Base-by-base conservation (phyloP, 1,284 basidiomycete genomes). In the Rhodotorula sp. region DNA sequence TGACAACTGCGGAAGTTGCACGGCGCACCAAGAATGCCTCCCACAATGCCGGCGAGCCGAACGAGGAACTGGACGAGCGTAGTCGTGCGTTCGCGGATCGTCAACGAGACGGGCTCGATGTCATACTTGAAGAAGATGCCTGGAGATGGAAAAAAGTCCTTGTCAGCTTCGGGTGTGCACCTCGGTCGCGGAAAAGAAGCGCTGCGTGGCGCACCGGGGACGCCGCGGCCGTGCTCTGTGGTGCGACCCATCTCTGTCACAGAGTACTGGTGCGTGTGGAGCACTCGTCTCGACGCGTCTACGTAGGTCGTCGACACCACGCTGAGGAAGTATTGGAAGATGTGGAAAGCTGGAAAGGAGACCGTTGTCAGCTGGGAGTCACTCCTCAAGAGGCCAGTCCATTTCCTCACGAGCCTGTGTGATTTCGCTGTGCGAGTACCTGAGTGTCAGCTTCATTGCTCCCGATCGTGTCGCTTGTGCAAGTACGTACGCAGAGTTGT, bases 81-180 rank as follows among this genome's bases (percentile, higher is more conserved):
- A 0, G 90, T 93, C 3, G 93, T 96, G 14, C 93, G 87, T 81
- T 97, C 92, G 74, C 90, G 87, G 62, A 98, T 88, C 0, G 87
- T 90, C 76, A 99, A 85, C 16, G 87, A 85, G 81, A 99, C 86
- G 1, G 94, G 93, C 80, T 99, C 96, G 43, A 98, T 84, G 74
- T 99, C 96, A 80, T 93, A 97, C 81, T 96, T 95, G 89, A 96
- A 94, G 85, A 94, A 96, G 79, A 96, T 94, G 23, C 93, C 93
- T 26, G 66, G 18, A 10, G 49, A 12, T 18, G 34, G 49, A 15
- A 58, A 51, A 39, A n/a, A 23, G 15, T 5, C 2, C 34, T 34
- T 29, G 58, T 52, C 47, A 65, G 64, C 31, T 18, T 31, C 15
- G 29, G 29, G 3, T 15, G 12, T n/a, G 51, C 12, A 34, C 8